phyloP scores from a whole-genome alignment of 2,329 filamentous ascomycete species.

The Diaporthe batatas region DNA sequence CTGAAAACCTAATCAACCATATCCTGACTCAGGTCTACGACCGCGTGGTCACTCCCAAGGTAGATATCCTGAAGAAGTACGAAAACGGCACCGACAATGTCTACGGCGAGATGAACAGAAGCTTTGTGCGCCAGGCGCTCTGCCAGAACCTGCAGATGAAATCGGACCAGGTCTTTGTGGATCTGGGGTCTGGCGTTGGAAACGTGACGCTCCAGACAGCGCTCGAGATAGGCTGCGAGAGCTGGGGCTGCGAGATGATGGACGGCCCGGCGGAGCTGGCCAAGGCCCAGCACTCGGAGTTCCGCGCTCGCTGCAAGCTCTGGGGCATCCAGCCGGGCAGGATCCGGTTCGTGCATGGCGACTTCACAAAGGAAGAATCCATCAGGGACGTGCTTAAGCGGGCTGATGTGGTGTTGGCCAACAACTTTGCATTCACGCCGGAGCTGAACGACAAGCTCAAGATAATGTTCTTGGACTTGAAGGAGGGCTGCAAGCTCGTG shows the following conservation, averaged over 20 bases:
- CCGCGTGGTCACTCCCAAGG: slow-evolving; percentile 89
- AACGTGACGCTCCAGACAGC: slow-evolving; percentile 96
- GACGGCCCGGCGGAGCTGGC: slow-evolving; percentile 87
- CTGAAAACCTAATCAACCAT: slow-evolving; percentile 79
- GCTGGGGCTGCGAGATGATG: slow-evolving; percentile 98
- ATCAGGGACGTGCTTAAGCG: slow-evolving; percentile 82
- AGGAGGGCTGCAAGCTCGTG: slow-evolving; percentile 89
- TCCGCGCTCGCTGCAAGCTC: slow-evolving; percentile 84
- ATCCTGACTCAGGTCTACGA: slow-evolving; percentile 92
- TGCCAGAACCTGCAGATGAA: slow-evolving; percentile 80
- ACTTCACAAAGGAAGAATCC: slow-evolving; percentile 81
- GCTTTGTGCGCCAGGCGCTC: slow-evolving; percentile 87
- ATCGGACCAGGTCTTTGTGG: slow-evolving; percentile 89
- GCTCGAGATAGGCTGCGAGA: slow-evolving; percentile 92
- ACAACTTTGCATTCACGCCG: slow-evolving; percentile 96
- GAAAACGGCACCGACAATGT: slow-evolving; percentile 93
- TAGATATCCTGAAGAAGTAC: slow-evolving; percentile 86
- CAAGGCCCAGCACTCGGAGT: slow-evolving; percentile 84
- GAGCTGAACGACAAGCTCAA: slow-evolving; percentile 87
- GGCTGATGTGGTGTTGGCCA: slow-evolving; percentile 96
- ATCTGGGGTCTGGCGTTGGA: slow-evolving; percentile 94
- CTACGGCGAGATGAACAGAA: slow-evolving; percentile 91
- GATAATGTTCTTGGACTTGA: slow-evolving; percentile 92
- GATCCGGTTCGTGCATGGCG: slow-evolving; percentile 84
- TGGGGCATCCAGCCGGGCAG: slow-evolving; percentile 88